phyloP scores from a whole-genome alignment of 2,329 filamentous ascomycete species.

The Diaporthe capsici region DNA sequence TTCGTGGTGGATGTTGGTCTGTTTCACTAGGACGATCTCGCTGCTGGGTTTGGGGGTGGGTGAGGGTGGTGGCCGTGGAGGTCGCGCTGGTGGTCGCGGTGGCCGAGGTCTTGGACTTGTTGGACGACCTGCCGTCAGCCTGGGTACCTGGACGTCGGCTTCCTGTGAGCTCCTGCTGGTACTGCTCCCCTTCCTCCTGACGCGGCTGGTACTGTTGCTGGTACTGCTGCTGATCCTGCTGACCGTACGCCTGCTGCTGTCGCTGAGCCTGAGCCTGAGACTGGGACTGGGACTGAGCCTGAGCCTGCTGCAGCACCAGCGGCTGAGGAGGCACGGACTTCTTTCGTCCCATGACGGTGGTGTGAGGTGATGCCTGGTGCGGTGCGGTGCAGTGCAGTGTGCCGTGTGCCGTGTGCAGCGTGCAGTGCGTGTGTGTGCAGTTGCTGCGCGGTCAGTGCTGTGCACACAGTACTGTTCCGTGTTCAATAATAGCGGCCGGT shows the following conservation, averaged over 20 bases:
- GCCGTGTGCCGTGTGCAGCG: background rate
- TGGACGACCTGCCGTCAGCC: conserved; percentile 22
- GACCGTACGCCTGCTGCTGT: conserved; percentile 3
- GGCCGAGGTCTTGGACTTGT: conserved; percentile 30
- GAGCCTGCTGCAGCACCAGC: conserved; percentile 27
- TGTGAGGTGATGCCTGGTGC: conserved; percentile 19
- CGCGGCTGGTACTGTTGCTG: conserved; percentile 7
- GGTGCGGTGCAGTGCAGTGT: background rate
- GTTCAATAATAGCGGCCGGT: conserved; percentile 10
- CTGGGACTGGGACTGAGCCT: conserved; percentile 26
- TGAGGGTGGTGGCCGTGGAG: conserved; percentile 11
- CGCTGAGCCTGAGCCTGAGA: conserved; percentile 7
- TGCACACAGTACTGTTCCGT: conserved; percentile 9
- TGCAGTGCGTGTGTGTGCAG: background rate
- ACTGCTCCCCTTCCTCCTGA: background rate
- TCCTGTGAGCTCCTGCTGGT: conserved; percentile 1
- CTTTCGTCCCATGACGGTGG: conserved; percentile 40
- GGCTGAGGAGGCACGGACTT: conserved; percentile 40
- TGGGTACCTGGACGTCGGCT: conserved; percentile 11
- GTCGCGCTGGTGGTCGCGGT: conserved; percentile 7
- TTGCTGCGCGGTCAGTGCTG: background rate
- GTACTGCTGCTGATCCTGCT: conserved; percentile 14
- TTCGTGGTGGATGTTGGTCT: conserved; percentile 37
- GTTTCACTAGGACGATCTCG: conserved; percentile 47
- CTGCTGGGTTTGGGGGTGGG: conserved; percentile 35